Base-by-base conservation (phyloP, 2,329 filamentous ascomycete genomes). In the Aspergillus sergii region DNA sequence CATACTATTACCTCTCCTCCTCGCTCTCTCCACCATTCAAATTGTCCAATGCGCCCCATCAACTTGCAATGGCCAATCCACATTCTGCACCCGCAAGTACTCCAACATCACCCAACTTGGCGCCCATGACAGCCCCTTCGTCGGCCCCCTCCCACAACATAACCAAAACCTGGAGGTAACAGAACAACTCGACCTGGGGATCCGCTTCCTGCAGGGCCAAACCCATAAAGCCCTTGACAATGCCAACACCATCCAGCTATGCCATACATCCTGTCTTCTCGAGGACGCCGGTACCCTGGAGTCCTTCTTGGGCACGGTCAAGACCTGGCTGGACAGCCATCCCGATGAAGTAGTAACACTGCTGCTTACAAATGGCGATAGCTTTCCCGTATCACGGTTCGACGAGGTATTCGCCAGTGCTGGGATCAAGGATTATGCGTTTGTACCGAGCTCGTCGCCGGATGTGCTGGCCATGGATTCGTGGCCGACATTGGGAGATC, bases 71-170 rank as follows among this genome's bases (percentile, higher is more conserved):
- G 87, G 87, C 64, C 79, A 83, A 59, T 69, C 82, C 1, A 81
- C 81, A 45, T 84, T 87, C 60, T 90, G 88, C 76, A 72, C 74
- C 55, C 83, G 85, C 45, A 76, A 74, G 48, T 90, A 89, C 77
- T 86, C 86, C 65, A 82, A 88, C 43, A 74, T 90, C 59, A 85
- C 85, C n/a, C 84, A 86, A 63, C 77, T 89, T 21, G 89, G 88
- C 28, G 82, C 89, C 8, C 89, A 91, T 77, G 84, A 91, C 77
- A 85, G 84, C 16, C 84, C 87, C 43, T 91, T 91, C 70, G 84
- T 89, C 46, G 87, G 89, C 46, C 68, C 80, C 57, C 69, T 82
- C 10, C 81, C 82, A 1, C 76, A 81, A 62, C 78, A 89, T 64
- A 89, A 90, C 75, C 89, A 91, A 72, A 84, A 86, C 65, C 80